Percentiles rank a stretch among this genome's conserved stretches.
Conservation (phyloP, 371 early-diverging fungal species). For the Haplosporangium sp. region DNA sequence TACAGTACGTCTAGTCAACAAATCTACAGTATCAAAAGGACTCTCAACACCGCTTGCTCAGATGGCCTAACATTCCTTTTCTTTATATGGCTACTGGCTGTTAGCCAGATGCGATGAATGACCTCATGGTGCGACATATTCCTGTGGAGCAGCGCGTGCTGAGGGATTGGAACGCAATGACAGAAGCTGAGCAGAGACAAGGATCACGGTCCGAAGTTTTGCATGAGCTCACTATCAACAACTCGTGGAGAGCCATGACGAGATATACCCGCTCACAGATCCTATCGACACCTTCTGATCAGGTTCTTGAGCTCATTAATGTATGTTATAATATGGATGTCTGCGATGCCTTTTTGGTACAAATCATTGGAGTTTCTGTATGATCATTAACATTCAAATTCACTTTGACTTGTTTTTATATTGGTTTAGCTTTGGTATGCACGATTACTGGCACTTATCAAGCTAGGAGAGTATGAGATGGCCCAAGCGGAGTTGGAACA, state of each 20-base stretch:
- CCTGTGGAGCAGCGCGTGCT: conserved; percentile 64
- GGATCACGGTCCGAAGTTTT: conserved; percentile 49
- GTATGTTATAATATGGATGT: conserved; percentile 7
- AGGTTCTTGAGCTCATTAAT: conserved; percentile 42
- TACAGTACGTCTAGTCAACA: conserved; percentile 41
- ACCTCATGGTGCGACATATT: conserved; percentile 62
- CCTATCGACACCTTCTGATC: conserved; percentile 57
- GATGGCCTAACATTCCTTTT: background rate
- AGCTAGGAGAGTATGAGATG: conserved; percentile 66
- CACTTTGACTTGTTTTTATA: background rate
- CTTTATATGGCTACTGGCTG: background rate
- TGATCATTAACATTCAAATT: background rate
- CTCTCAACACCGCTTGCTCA: too few species aligned
- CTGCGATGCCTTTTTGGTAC: background rate
- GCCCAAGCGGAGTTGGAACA: conserved; percentile 73
- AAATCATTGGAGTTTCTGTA: too few species aligned
- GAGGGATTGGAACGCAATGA: conserved; percentile 55
- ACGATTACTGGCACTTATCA: conserved; percentile 62
- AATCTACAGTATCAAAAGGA: too few species aligned
- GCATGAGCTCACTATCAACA: conserved; percentile 60
- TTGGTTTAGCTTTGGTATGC: conserved; percentile 65
- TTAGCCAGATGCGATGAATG: conserved; percentile 67
- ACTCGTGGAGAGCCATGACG: conserved; percentile 69
- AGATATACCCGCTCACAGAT: conserved; percentile 67
- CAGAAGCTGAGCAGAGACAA: conserved; percentile 51